Conservation (phyloP, 2,329 filamentous ascomycete genomes). For the Ascosphaera apis region DNA sequence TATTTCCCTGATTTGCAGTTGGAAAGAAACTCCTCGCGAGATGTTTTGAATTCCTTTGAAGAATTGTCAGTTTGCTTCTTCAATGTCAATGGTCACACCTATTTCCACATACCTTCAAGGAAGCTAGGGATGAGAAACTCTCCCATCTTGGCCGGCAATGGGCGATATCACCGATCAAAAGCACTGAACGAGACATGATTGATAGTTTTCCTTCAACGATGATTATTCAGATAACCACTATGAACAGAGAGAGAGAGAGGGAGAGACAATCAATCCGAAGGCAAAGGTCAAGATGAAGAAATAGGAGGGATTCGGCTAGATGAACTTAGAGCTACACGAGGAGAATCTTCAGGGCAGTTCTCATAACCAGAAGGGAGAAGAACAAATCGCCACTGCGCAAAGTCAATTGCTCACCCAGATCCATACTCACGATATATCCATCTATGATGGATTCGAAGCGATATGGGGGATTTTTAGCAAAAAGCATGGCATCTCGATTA, state of each 20-base stretch:
- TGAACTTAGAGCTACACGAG: neutral
- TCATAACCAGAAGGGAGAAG: conserved; percentile 1
- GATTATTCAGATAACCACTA: conserved; percentile 1
- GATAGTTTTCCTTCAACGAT: conserved; percentile 5
- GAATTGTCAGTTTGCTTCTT: neutral
- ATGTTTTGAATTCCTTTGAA: neutral
- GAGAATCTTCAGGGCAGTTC: neutral
- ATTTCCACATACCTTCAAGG: conserved; percentile 19
- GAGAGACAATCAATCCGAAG: conserved; percentile 1
- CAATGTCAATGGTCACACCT: neutral
- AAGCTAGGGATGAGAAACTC: conserved; percentile 17
- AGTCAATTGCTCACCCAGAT: too few relatives aligned
- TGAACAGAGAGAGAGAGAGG: conserved; percentile 1
- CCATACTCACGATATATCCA: too few relatives aligned
- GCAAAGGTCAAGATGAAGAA: conserved; percentile 1
- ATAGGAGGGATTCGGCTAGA: neutral
- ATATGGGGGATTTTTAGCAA: too few relatives aligned
- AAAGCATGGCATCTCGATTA: too few relatives aligned
- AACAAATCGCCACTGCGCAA: too few relatives aligned
- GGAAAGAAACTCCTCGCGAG: conserved; percentile 41
- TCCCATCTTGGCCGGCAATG: conserved; percentile 23
- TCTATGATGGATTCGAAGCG: too few relatives aligned
- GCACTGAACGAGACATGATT: conserved; percentile 17
- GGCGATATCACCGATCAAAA: conserved; percentile 22
- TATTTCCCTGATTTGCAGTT: conserved; percentile 43